These are phyloP conservation scores for Ceratocystis ficicola DNA, from an alignment of 2,329 filamentous ascomycete species.

Conservation along the genomic window DNA sequence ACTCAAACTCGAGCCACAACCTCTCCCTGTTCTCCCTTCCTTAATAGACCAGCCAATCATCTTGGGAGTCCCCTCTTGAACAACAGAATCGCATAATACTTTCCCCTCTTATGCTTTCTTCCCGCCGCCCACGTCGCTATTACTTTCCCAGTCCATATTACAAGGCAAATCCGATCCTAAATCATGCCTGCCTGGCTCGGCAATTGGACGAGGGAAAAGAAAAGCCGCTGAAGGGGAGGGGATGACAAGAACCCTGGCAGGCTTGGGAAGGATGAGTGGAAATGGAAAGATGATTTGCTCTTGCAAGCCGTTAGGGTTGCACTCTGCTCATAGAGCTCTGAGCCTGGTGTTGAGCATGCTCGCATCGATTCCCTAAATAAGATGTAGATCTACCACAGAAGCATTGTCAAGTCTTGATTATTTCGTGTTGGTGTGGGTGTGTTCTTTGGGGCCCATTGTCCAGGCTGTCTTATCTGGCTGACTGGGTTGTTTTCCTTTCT, in stretches of 20 bases:
- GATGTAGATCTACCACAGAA: background rate
- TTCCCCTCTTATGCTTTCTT: background rate
- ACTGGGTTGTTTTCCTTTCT: no score
- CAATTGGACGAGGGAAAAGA: background rate
- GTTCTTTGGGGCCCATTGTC: background rate
- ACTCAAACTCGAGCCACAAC: no score
- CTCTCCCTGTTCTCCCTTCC: no score
- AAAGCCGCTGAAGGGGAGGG: background rate
- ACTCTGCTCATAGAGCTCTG: background rate
- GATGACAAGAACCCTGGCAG: background rate
- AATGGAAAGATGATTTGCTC: background rate
- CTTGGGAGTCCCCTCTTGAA: no score
- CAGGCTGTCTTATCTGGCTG: no score
- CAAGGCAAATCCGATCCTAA: background rate
- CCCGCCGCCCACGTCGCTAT: background rate
- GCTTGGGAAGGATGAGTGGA: background rate
- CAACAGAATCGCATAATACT: no score
- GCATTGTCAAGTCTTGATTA: background rate
- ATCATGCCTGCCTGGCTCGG: background rate
- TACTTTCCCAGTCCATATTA: background rate
- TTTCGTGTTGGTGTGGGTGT: background rate
- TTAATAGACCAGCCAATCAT: no score
- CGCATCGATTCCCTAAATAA: background rate
- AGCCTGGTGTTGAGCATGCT: background rate
- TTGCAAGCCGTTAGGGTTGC: background rate